Conservation (phyloP, 2,329 filamentous ascomycete species). For the Aspergillus sp. region DNA sequence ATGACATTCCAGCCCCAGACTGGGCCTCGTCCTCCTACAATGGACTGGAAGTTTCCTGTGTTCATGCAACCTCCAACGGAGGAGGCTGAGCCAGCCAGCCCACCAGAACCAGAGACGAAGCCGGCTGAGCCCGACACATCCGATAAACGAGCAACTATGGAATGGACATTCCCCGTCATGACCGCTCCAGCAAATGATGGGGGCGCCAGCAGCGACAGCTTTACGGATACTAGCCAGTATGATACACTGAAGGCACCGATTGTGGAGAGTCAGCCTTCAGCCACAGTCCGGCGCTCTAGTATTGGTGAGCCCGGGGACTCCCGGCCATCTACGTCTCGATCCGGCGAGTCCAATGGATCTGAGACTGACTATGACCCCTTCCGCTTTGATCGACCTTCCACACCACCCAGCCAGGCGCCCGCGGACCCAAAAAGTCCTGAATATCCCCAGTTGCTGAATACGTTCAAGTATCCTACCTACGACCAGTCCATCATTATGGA, state of each 20-base stretch:
- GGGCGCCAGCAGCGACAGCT: conserved; percentile 4
- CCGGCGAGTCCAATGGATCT: conserved; percentile 34
- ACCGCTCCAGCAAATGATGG: conserved; percentile 22
- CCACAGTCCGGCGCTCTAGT: conserved; percentile 16
- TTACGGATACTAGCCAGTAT: conserved; percentile 25
- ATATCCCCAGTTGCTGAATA: conserved; percentile 47
- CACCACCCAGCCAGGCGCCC: conserved; percentile 23
- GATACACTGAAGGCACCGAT: conserved; percentile 37
- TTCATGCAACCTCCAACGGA: conserved; percentile 30
- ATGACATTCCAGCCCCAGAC: conserved; percentile 33
- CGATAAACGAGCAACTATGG: conserved; percentile 48
- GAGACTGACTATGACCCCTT: conserved; percentile 47
- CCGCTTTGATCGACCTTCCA: conserved; percentile 40
- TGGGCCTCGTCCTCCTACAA: conserved; percentile 47
- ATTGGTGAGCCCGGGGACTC: conserved; percentile 34
- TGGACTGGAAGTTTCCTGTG: conserved; percentile 50
- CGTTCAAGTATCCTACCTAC: conserved; percentile 49
- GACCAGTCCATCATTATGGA: conserved; percentile 58
- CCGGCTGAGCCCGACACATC: conserved; percentile 25
- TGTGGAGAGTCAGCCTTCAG: conserved; percentile 17
- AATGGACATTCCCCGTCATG: conserved; percentile 58
- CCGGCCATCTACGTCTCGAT: conserved; percentile 43
- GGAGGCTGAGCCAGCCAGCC: conserved; percentile 12
- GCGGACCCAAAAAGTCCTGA: conserved; percentile 32
- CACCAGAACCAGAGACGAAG: conserved; percentile 10